Base-by-base conservation (phyloP, 2,329 filamentous ascomycete species). In the Aspergillus ochraceoroseus region DNA sequence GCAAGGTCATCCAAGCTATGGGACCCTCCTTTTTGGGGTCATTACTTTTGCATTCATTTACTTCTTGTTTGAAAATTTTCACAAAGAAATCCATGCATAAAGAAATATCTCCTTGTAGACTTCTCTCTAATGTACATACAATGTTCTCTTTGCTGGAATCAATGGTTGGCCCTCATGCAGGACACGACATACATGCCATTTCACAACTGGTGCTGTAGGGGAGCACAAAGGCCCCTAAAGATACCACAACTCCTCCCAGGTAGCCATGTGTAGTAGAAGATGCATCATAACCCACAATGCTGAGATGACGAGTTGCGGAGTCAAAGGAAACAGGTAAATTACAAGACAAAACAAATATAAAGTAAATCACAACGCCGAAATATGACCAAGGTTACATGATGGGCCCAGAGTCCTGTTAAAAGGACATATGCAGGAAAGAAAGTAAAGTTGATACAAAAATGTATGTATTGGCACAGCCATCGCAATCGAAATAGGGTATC, bases 401-500 rank as follows among this genome's bases (percentile, higher is more conserved):
- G 6, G 19, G 19, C 23, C 31, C 13, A 22, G 19, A 23, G 11
- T 20, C 4, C 23, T 8, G n/a, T 17, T 7, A 7, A 19, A 33
- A 23, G 31, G 12, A 23, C 12, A 33, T 33, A 33, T 33, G 31
- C 31, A 23, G 18, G 31, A 9, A 22, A 22, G 9, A 17, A 22
- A 36, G 32, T n/a, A 28, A 39, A 25, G 32, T 19, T 38, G 40
- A 45, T 44, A 38, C 33, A 41, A 5, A 35, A 22, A 17, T 26
- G 12, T 44, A 44, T 5, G 36, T 40, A 41, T 12, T 28, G 23
- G 29, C 36, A 27, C 8, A 44, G 9, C 17, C 9, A 36, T 27
- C 20, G 41, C n/a, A 36, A 44, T 40, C 12, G 26, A 41, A 39
- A 29, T 11, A 27, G 46, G 50, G 43, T 53, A 52, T 53, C 50